Evolutionary conservation across 495 filamentous ascomycete species (phyloP), one percentile per base, ranked within the genome.

Genomic region (Wilcoxina mikolae): DNA sequence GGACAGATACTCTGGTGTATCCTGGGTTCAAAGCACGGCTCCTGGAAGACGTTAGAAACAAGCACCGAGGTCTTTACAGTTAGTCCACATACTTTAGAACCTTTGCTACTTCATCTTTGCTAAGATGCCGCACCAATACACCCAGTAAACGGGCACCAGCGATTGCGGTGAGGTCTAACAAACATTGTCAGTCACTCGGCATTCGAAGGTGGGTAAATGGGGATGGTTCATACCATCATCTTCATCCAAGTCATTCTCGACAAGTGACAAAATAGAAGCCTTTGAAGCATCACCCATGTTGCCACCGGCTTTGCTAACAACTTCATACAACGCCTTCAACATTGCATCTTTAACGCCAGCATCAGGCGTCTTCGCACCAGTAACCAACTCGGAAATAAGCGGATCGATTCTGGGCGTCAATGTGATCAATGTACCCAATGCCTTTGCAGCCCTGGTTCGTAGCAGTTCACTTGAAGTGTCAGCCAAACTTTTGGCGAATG

Each of bases 291-390:
- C 91, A 60, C 85, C 86, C 91, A 96, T 98, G 67, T 90, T 95
- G 20, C 71, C 71, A 25, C 93, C 91, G 9, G 88, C 88, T 70
- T 94, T 95, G 69, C 87, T 88, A 49, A 96, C 80, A 23, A 96
- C 91, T 65, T 96, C 91, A 64, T 88, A 95, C 39, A 98, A 71
- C 3, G 93, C 91, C 73, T 94, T 95, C 57, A 96, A 77, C 91
- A 98, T 98, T 15, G 91, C 91, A 65, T 85, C 91, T 70, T 79
- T 85, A 53, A 98, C 91, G 44, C 91, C 93, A 15, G 77, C 53
- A 67, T 98, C 93, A 2, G 80, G 69, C 0, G 93, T 95, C 72
- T 88, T 95, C 1, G 88, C 88, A 10, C 91, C 91, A 24, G 91
- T 81, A 24, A 96, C 88, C 48, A 98, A 76, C 67, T 98, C 91